Evolutionary conservation across 2,329 filamentous ascomycete genomes (phyloP).

Genomic region (Phaeoacremonium minimum): DNA sequence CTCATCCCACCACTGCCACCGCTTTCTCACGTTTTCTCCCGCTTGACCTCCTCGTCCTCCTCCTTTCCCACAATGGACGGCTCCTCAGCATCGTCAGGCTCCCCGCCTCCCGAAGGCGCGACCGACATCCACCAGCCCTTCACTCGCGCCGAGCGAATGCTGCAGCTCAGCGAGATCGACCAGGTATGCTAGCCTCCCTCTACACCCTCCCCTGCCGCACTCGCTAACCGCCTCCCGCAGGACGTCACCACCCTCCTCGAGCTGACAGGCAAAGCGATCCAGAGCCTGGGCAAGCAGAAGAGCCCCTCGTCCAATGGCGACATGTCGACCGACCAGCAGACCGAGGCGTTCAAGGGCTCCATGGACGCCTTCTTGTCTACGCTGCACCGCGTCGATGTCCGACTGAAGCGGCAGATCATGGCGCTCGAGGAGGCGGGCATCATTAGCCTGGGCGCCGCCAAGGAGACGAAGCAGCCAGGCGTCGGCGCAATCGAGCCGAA

Average conservation of each 20-base stretch:
- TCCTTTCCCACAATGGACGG: too few relatives aligned
- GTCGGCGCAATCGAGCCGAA: slow-evolving; percentile 38
- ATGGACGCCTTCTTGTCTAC: slow-evolving; percentile 67
- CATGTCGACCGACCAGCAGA: slow-evolving; percentile 39
- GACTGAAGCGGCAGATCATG: slow-evolving; percentile 70
- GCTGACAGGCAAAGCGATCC: slow-evolving; percentile 54
- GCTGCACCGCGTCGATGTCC: slow-evolving; percentile 70
- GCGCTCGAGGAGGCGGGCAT: slow-evolving; percentile 80
- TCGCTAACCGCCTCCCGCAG: slow-evolving; percentile 34
- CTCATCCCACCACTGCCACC: too few relatives aligned
- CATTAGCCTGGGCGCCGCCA: slow-evolving; percentile 43
- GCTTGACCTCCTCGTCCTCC: too few relatives aligned
- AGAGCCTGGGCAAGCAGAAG: slow-evolving; percentile 45
- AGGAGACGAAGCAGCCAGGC: slow-evolving; percentile 8
- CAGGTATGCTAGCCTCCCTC: slow-evolving; percentile 37
- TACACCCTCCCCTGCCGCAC: too few relatives aligned
- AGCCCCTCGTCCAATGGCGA: slow-evolving; percentile 18
- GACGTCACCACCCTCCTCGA: slow-evolving; percentile 40
- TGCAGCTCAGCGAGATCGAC: slow-evolving; percentile 77
- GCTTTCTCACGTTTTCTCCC: too few relatives aligned
- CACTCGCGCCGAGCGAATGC: slow-evolving; percentile 71
- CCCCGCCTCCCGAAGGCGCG: slow-evolving; percentile 10
- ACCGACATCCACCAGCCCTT: slow-evolving; percentile 46
- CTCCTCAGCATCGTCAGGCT: too few relatives aligned
- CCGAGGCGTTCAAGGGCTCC: slow-evolving; percentile 51